phyloP scores from a whole-genome alignment of 345 rosid genomes.

The Triadica sebifera region DNA sequence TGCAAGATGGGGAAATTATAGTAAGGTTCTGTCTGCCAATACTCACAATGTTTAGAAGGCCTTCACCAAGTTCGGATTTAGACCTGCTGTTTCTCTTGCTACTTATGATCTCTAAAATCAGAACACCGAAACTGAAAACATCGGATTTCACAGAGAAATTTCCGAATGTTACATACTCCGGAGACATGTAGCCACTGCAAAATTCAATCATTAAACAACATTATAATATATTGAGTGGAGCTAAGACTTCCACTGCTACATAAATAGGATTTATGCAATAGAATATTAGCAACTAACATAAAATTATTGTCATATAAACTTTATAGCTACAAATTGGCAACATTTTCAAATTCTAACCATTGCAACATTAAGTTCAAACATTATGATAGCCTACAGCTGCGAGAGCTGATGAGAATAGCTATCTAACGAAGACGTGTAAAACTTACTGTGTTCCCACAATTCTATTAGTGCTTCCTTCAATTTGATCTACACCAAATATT shows the following conservation, averaged over 20 bases:
- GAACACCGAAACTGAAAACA: constrained; percentile 7
- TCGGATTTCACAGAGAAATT: background rate
- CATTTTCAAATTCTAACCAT: too few relatives aligned
- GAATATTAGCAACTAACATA: too few relatives aligned
- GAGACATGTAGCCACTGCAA: constrained; percentile 7
- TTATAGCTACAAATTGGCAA: too few relatives aligned
- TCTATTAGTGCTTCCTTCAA: constrained; percentile 10
- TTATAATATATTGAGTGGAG: too few relatives aligned
- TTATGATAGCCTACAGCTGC: too few relatives aligned
- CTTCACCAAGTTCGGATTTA: background rate
- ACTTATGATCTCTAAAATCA: background rate
- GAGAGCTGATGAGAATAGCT: background rate
- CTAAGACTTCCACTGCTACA: too few relatives aligned
- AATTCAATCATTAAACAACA: background rate
- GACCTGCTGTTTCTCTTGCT: background rate
- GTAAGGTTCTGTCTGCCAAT: background rate
- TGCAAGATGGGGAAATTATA: too few relatives aligned
- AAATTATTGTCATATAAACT: too few relatives aligned
- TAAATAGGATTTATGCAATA: too few relatives aligned
- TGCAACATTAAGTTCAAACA: too few relatives aligned
- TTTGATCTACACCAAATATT: constrained; percentile 3
- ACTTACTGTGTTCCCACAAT: constrained; percentile 19
- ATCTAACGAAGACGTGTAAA: background rate
- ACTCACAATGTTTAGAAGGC: background rate
- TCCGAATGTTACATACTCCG: constrained; percentile 1